Conservation (phyloP, 2,329 filamentous ascomycete genomes). For the Nothophaeocryptopus gaeumannii region DNA sequence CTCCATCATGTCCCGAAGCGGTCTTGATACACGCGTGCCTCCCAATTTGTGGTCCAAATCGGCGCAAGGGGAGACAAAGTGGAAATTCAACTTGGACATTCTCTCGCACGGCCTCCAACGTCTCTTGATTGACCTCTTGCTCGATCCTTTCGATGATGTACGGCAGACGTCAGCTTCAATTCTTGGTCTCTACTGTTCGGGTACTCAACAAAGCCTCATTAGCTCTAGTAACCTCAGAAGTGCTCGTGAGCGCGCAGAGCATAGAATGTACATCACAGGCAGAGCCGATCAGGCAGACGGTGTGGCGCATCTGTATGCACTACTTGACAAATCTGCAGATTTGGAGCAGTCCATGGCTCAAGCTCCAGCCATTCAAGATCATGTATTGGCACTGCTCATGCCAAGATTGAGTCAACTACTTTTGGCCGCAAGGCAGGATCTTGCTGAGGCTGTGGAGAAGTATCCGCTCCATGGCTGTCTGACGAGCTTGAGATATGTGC, state of each 20-base stretch:
- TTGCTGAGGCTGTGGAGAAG: conserved; percentile 58
- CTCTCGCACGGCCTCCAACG: conserved; percentile 50
- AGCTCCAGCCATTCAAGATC: conserved; percentile 16
- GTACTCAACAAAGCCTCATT: too few species aligned
- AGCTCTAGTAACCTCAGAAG: too few species aligned
- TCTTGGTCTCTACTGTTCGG: conserved; percentile 32
- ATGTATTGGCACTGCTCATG: conserved; percentile 48
- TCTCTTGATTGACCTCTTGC: conserved; percentile 70
- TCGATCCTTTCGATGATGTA: conserved; percentile 93
- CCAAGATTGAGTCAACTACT: conserved; percentile 64
- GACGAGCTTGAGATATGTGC: conserved; percentile 34
- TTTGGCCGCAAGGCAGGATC: conserved; percentile 58
- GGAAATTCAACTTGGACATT: conserved; percentile 50
- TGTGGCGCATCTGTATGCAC: conserved; percentile 70
- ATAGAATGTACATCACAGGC: conserved; percentile 65
- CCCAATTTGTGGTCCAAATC: conserved; percentile 43
- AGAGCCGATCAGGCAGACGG: conserved; percentile 92
- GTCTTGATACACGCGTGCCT: conserved; percentile 55
- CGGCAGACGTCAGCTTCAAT: conserved; percentile 55
- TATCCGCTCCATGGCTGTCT: conserved; percentile 46
- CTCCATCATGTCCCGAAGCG: conserved; percentile 64
- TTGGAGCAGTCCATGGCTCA: neutral
- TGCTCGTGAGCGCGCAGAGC: conserved; percentile 41
- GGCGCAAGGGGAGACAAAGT: conserved; percentile 48
- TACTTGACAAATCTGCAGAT: conserved; percentile 52